phyloP scores from a whole-genome alignment of 1,139 yeast species.

The Pichia cactophila region DNA sequence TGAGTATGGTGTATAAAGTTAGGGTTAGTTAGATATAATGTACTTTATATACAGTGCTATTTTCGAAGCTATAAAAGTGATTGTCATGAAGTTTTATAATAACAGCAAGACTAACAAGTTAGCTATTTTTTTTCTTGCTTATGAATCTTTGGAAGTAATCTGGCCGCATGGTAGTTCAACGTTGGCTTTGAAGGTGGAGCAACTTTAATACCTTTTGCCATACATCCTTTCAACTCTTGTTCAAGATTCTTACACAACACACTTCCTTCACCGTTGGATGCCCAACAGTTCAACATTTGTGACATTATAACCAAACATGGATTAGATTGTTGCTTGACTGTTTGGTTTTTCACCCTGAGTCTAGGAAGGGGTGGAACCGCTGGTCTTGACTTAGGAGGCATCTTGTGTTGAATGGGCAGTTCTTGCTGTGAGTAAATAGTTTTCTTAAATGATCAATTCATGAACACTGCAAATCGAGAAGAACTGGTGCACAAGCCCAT shows the following conservation, averaged over 20 bases:
- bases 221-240: slow-evolving; percentile 46
- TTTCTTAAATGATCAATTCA: no score
- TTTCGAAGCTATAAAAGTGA: not conserved
- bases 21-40: no score
- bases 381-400: slow-evolving; percentile 18
- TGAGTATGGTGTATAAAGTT: not conserved
- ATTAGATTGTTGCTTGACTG: slow-evolving; percentile 49
- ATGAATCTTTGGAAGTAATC: slow-evolving; percentile 66
- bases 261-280: slow-evolving; percentile 84
- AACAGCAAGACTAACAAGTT: not conserved
- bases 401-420: not conserved
- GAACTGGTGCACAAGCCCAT: not conserved
- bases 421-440: not conserved
- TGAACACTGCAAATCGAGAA: no score
- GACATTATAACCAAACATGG: slow-evolving; percentile 81
- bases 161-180: slow-evolving; percentile 75
- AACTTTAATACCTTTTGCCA: slow-evolving; percentile 39
- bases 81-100: not conserved
- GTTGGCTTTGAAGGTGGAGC: slow-evolving; percentile 40
- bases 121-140: slow-evolving; percentile 19
- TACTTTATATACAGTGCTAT: not conserved
- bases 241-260: slow-evolving; percentile 59
- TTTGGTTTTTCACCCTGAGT: slow-evolving; percentile 61
- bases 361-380: slow-evolving; percentile 67
- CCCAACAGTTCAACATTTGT: slow-evolving; percentile 88